Evolutionary conservation across 2,329 filamentous ascomycete species (phyloP).

Genomic region (Aquanectria penicillioides): DNA sequence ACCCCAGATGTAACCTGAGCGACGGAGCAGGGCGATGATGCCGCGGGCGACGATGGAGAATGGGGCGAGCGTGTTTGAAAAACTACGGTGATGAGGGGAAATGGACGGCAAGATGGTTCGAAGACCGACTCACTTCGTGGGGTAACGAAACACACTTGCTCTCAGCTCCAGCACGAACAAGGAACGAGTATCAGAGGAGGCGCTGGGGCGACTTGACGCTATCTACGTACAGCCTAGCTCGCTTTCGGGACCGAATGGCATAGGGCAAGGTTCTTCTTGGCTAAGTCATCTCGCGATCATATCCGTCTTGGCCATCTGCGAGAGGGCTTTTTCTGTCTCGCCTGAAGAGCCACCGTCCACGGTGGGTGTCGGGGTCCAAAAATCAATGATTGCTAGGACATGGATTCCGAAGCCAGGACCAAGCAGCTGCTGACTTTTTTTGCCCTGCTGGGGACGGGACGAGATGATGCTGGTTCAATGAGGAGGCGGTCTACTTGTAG

Average conservation of each 20-base stretch:
- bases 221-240: background rate
- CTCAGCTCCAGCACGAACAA: background rate
- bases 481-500: background rate
- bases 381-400: background rate
- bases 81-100: background rate
- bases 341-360: too few species aligned
- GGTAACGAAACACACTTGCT: background rate
- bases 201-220: background rate
- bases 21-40: too few species aligned
- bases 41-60: background rate
- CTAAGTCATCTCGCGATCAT: background rate
- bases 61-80: constrained; percentile 13
- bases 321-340: background rate
- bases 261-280: background rate
- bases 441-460: too few species aligned
- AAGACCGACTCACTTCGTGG: constrained; percentile 10
- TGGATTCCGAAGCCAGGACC: background rate
- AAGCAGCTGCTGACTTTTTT: background rate
- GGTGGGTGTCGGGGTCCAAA: too few species aligned
- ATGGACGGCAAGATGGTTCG: background rate
- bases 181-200: background rate
- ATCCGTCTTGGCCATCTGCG: background rate
- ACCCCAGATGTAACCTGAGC: constrained; percentile 11
- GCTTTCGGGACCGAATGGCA: background rate
- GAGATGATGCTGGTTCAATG: background rate